Percentiles rank a stretch among this genome's conserved stretches.
Evolutionary conservation across 768 basidiomycete genomes (phyloP).

Genomic region (Dentipellis sp.): DNA sequence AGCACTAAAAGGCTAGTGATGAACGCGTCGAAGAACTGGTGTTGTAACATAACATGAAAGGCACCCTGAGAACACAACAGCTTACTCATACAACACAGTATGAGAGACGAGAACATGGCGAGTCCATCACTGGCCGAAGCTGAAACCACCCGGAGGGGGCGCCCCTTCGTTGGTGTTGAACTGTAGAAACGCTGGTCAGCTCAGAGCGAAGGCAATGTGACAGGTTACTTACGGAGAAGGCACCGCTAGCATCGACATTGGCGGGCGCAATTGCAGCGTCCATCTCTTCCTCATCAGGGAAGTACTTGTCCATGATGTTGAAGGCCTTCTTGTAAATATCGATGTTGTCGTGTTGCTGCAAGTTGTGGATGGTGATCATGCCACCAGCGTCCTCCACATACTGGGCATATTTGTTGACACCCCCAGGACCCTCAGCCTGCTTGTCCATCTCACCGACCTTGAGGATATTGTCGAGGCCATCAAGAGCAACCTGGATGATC

Average conservation of each 20-base stretch:
- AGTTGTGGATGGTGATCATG: slow-evolving; percentile 97
- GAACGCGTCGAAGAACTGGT: slow-evolving; percentile 7
- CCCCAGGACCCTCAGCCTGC: slow-evolving; percentile 69
- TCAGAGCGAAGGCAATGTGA: not conserved
- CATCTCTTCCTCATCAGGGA: slow-evolving; percentile 94
- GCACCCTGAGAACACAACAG: slow-evolving; percentile 2
- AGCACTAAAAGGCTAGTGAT: slow-evolving; percentile 5
- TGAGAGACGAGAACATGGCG: not conserved
- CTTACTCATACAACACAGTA: not conserved
- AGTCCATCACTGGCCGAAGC: slow-evolving; percentile 63
- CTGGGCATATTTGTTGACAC: slow-evolving; percentile 85
- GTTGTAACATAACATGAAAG: slow-evolving; percentile 4
- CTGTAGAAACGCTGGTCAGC: slow-evolving; percentile 25
- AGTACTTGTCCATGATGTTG: slow-evolving; percentile 97
- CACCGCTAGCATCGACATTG: slow-evolving; percentile 61
- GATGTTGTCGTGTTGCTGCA: slow-evolving; percentile 98
- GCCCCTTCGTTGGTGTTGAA: slow-evolving; percentile 82
- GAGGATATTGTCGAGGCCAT: slow-evolving; percentile 96
- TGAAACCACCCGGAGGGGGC: slow-evolving; percentile 94
- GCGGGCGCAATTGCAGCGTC: slow-evolving; percentile 77
- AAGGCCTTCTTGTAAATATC: slow-evolving; percentile 99
- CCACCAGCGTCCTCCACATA: slow-evolving; percentile 98
- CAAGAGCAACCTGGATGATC: slow-evolving; percentile 96
- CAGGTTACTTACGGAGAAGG: slow-evolving; percentile 53
- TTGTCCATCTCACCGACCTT: slow-evolving; percentile 97